Percentiles rank a stretch among this genome's conserved stretches.
These are phyloP conservation scores for Colletotrichum gigasporum DNA, from an alignment of 2,329 filamentous ascomycete genomes.

Conservation along the genomic window DNA sequence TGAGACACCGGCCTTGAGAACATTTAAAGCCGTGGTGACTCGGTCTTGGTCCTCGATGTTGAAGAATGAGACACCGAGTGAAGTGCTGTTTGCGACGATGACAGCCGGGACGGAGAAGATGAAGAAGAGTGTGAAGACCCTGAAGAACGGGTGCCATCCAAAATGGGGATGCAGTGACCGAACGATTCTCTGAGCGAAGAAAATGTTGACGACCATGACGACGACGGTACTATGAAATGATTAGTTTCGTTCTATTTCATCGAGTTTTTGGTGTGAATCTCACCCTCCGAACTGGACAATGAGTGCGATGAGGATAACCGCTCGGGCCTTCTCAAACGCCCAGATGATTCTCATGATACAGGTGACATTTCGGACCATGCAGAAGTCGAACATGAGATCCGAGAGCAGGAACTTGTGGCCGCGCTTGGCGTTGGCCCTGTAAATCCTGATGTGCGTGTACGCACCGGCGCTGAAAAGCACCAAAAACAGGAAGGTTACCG, in stretches of 20 bases:
- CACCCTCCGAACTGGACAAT: constrained; percentile 48
- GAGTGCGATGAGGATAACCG: constrained; percentile 44
- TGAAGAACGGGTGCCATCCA: constrained; percentile 45
- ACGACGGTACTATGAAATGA: constrained; percentile 48
- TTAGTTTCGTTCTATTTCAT: constrained; percentile 41
- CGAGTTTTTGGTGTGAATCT: background rate
- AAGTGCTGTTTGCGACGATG: constrained; percentile 44
- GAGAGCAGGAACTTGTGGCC: constrained; percentile 51
- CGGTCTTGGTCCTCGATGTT: constrained; percentile 32
- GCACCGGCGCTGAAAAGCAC: constrained; percentile 37
- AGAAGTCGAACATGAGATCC: constrained; percentile 48
- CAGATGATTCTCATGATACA: constrained; percentile 47
- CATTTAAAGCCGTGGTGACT: constrained; percentile 20
- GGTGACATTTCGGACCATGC: constrained; percentile 45
- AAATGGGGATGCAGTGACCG: constrained; percentile 47
- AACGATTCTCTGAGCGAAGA: constrained; percentile 49
- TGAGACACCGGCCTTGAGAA: constrained; percentile 34
- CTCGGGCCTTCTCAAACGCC: constrained; percentile 38
- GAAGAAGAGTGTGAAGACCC: constrained; percentile 35
- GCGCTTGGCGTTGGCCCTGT: constrained; percentile 40
- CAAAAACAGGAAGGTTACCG: constrained; percentile 38
- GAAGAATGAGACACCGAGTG: constrained; percentile 39
- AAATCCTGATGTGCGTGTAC: constrained; percentile 38
- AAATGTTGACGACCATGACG: constrained; percentile 47
- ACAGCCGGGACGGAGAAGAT: constrained; percentile 39